phyloP scores from a whole-genome alignment of 176 grass and related monocot species.

The Lolium multiflorum region DNA sequence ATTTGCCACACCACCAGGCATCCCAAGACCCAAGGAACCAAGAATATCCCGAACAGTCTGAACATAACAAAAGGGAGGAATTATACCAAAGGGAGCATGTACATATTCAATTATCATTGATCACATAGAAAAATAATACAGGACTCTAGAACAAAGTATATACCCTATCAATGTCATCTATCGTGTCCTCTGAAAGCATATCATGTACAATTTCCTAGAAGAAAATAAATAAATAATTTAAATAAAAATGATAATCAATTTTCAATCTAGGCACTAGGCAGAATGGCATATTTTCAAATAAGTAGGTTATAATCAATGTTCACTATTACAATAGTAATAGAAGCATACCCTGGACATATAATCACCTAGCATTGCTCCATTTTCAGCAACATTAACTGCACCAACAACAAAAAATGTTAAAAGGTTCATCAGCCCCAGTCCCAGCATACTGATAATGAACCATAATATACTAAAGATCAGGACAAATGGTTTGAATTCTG shows the following conservation, averaged over 20 bases:
- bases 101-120: background rate
- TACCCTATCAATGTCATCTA: conserved; percentile 39
- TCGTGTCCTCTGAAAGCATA: conserved; percentile 24
- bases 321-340: background rate
- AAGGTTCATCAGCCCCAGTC: conserved; percentile 22
- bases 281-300: background rate
- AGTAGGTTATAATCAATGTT: background rate
- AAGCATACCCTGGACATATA: conserved; percentile 72
- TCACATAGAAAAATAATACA: conserved; percentile 27
- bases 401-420: conserved; percentile 8
- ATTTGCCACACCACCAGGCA: conserved; percentile 63
- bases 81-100: conserved; percentile 10
- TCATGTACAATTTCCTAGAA: conserved; percentile 47
- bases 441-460: background rate
- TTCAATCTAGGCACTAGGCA: background rate
- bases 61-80: conserved; percentile 31
- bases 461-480: conserved; percentile 6
- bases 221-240: conserved; percentile 8
- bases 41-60: conserved; percentile 81
- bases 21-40: conserved; percentile 66
- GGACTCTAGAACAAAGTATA: conserved; percentile 34
- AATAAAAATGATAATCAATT: background rate
- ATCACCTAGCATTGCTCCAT: conserved; percentile 57
- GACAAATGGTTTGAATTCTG: background rate
- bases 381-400: conserved; percentile 67